Percentiles rank a stretch among this genome's conserved stretches.
Conservation (phyloP, 2,329 filamentous ascomycete genomes). For the Penicillium sp. region DNA sequence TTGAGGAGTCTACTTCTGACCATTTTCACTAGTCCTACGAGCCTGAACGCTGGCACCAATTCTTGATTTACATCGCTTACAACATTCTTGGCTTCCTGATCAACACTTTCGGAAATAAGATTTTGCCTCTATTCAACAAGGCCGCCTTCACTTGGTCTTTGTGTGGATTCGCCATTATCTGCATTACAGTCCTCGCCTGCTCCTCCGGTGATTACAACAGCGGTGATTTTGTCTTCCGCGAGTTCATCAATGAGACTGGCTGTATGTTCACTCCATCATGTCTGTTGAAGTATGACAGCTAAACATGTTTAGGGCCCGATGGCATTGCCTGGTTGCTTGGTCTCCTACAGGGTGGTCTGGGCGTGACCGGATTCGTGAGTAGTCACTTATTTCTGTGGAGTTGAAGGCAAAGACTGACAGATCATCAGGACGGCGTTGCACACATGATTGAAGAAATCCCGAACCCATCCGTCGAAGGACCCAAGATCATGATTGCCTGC, state of each 20-base stretch:
- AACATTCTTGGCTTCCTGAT: constrained; percentile 60
- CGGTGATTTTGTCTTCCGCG: constrained; percentile 57
- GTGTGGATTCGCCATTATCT: constrained; percentile 66
- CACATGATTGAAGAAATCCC: constrained; percentile 56
- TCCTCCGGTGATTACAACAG: constrained; percentile 64
- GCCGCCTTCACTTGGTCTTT: constrained; percentile 70
- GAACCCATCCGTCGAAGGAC: constrained; percentile 54
- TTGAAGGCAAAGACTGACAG: background rate
- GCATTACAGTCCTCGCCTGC: constrained; percentile 66
- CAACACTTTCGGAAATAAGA: constrained; percentile 62
- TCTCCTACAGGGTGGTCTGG: constrained; percentile 51
- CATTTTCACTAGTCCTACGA: constrained; percentile 44
- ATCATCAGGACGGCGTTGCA: constrained; percentile 36
- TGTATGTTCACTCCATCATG: constrained; percentile 40
- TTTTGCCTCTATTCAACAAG: constrained; percentile 66
- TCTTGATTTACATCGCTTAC: constrained; percentile 68
- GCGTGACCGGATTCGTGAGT: constrained; percentile 54
- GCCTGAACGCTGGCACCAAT: constrained; percentile 66
- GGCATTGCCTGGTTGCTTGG: constrained; percentile 54
- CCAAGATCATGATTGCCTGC: constrained; percentile 65
- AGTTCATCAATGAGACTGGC: constrained; percentile 66
- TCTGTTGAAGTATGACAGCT: background rate
- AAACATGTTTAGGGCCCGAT: constrained; percentile 51
- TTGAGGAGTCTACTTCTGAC: background rate
- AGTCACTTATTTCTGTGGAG: background rate